phyloP scores from a whole-genome alignment of 352 stramenopile genomes.

The Pythium periplocum region DNA sequence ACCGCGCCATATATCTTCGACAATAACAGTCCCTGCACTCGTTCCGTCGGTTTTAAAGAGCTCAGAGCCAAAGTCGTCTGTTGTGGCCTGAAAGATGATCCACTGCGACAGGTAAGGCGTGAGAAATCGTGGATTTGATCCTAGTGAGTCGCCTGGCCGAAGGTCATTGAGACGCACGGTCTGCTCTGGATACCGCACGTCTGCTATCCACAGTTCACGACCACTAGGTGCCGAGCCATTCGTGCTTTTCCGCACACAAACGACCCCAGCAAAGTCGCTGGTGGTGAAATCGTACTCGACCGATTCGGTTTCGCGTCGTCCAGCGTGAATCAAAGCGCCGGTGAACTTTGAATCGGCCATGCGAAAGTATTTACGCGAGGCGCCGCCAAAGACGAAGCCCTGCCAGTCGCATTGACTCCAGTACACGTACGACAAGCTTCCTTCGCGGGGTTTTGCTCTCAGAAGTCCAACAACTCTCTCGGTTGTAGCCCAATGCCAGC shows the following conservation, averaged over 20 bases:
- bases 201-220: neutral
- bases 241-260: conserved; percentile 49
- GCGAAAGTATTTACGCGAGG: conserved; percentile 63
- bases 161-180: too few relatives aligned
- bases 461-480: conserved; percentile 11
- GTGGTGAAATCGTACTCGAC: conserved; percentile 42
- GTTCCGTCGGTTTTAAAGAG: conserved; percentile 63
- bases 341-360: conserved; percentile 81
- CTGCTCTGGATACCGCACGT: too few relatives aligned
- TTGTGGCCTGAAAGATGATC: conserved; percentile 56
- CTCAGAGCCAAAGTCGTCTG: conserved; percentile 32
- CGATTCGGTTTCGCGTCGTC: conserved; percentile 62
- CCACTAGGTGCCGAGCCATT: neutral
- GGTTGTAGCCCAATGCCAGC: conserved; percentile 66
- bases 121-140: too few relatives aligned
- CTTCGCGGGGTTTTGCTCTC: conserved; percentile 5
- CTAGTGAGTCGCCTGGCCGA: too few relatives aligned
- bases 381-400: conserved; percentile 65
- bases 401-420: conserved; percentile 84
- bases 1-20: conserved; percentile 50
- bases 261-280: conserved; percentile 64
- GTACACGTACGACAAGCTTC: conserved; percentile 54
- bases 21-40: conserved; percentile 26
- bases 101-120: neutral
- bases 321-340: conserved; percentile 82